Evolutionary conservation across 257 asterid genomes (phyloP).

Genomic region (Scutellaria galericulata): DNA sequence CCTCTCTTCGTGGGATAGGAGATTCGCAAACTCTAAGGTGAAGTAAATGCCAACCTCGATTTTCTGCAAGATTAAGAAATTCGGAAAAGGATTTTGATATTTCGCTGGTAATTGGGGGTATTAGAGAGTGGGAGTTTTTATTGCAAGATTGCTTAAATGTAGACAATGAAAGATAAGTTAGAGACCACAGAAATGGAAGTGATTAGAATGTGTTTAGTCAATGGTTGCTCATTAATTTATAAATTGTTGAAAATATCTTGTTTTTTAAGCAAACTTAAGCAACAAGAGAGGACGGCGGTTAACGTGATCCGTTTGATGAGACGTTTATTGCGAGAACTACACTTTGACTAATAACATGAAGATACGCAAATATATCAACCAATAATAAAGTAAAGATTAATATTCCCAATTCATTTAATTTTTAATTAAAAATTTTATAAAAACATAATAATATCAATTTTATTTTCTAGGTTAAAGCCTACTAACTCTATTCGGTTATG

Average conservation of each 20-base stretch:
- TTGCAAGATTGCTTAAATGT: slow-evolving; percentile 2
- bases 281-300: slow-evolving; percentile 22
- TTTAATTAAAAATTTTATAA: too few relatives aligned
- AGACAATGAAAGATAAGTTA: background rate
- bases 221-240: background rate
- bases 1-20: slow-evolving; percentile 24
- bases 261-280: background rate
- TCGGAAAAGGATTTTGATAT: slow-evolving; percentile 33
- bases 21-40: background rate
- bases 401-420: too few relatives aligned
- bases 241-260: too few relatives aligned
- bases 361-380: too few relatives aligned
- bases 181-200: slow-evolving; percentile 15
- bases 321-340: background rate
- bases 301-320: slow-evolving; percentile 34
- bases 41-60: slow-evolving; percentile 27
- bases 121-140: background rate
- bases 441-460: too few relatives aligned
- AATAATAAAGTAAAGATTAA: too few relatives aligned
- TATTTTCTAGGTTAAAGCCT: too few relatives aligned
- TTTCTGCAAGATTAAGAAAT: background rate
- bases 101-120: slow-evolving; percentile 13
- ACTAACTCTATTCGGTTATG: too few relatives aligned
- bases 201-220: slow-evolving; percentile 2
- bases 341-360: too few relatives aligned